phyloP scores from a whole-genome alignment of 176 grass and related monocot species.

The Bothriochloa decipiens region DNA sequence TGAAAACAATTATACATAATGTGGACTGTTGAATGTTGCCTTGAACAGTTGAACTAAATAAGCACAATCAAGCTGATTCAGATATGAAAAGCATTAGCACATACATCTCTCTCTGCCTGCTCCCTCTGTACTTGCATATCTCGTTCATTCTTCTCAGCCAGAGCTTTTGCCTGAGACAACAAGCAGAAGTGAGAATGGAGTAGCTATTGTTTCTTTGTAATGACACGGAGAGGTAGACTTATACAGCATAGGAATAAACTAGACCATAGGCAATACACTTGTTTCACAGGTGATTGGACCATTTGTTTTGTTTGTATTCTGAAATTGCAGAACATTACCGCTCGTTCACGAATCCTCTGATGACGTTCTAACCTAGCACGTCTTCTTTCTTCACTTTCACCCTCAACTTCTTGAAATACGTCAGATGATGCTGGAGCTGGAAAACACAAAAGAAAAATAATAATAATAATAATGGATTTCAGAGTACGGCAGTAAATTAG shows the following conservation, averaged over 20 bases:
- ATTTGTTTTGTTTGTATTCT: not conserved
- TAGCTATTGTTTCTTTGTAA: slow-evolving; percentile 16
- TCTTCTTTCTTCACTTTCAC: slow-evolving; percentile 93
- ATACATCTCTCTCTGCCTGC: slow-evolving; percentile 78
- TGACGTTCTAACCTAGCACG: slow-evolving; percentile 84
- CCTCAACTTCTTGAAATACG: slow-evolving; percentile 88
- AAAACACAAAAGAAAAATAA: slow-evolving; percentile 12
- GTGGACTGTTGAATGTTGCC: not conserved
- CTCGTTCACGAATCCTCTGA: slow-evolving; percentile 69
- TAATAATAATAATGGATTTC: slow-evolving; percentile 15
- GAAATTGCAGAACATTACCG: slow-evolving; percentile 58
- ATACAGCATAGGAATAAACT: slow-evolving; percentile 22
- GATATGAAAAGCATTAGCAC: slow-evolving; percentile 22
- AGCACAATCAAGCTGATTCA: slow-evolving; percentile 5
- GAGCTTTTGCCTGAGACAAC: slow-evolving; percentile 66
- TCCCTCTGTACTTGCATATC: slow-evolving; percentile 75
- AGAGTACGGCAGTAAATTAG: not conserved
- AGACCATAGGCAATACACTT: not conserved
- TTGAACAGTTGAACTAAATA: not conserved
- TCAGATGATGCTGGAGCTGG: slow-evolving; percentile 80
- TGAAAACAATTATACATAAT: slow-evolving; percentile 22
- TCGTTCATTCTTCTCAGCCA: slow-evolving; percentile 84
- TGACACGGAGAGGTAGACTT: not conserved
- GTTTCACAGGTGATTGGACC: not conserved
- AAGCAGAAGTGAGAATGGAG: slow-evolving; percentile 12